Evolutionary conservation across 2,329 filamentous ascomycete genomes (phyloP).

Genomic region (Diaporthe capsici): DNA sequence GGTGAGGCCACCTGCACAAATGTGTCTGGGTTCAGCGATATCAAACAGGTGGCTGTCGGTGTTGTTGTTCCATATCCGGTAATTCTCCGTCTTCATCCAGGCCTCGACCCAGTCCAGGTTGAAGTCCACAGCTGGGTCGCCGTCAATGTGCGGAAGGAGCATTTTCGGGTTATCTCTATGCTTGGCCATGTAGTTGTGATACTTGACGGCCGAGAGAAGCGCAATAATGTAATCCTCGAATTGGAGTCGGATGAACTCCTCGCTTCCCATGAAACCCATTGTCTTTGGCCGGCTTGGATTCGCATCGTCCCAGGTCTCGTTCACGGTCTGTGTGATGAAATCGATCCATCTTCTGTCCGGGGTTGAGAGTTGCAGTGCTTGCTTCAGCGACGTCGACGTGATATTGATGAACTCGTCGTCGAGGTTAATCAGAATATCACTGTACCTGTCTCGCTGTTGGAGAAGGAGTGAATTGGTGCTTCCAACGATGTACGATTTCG

Average conservation of each 20-base stretch:
- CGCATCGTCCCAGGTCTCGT: constrained; percentile 95
- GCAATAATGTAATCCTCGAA: constrained; percentile 97
- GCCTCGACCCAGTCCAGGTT: constrained; percentile 86
- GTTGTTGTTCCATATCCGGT: constrained; percentile 85
- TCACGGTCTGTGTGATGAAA: constrained; percentile 91
- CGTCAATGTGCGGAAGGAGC: constrained; percentile 77
- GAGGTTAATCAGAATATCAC: constrained; percentile 95
- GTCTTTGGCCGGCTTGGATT: constrained; percentile 94
- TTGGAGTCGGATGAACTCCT: constrained; percentile 96
- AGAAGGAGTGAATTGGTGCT: constrained; percentile 95
- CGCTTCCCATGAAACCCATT: constrained; percentile 93
- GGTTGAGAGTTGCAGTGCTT: constrained; percentile 82
- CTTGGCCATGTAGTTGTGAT: constrained; percentile 77
- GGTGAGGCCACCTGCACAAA: constrained; percentile 90
- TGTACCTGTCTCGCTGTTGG: constrained; percentile 95
- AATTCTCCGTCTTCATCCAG: constrained; percentile 92
- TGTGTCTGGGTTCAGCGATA: constrained; percentile 92
- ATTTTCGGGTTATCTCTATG: constrained; percentile 71
- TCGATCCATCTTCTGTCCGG: constrained; percentile 98
- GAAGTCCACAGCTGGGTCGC: constrained; percentile 89
- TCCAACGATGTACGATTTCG: constrained; percentile 97
- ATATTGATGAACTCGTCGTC: constrained; percentile 91
- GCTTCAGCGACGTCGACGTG: constrained; percentile 82
- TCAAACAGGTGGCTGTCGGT: constrained; percentile 93
- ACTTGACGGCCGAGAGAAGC: constrained; percentile 90